Conservation (phyloP, 805 yeast genomes). For the Candida ficus region DNA sequence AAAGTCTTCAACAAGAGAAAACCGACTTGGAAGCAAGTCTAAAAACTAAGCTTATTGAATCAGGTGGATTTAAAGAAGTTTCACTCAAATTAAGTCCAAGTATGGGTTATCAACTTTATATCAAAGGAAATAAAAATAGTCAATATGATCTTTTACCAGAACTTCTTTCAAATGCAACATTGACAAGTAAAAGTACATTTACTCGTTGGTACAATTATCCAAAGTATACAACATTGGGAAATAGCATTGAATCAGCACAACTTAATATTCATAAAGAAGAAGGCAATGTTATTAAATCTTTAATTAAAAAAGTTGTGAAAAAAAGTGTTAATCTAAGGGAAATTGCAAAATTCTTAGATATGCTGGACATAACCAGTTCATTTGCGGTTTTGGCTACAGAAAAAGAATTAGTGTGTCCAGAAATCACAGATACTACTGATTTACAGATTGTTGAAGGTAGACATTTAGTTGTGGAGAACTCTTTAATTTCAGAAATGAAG, state of each 20-base stretch:
- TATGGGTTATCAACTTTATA: constrained; percentile 43
- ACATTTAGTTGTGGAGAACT: constrained; percentile 83
- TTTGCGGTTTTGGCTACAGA: constrained; percentile 73
- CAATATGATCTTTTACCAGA: constrained; percentile 6
- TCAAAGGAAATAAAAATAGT: constrained; percentile 27
- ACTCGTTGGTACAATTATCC: constrained; percentile 40
- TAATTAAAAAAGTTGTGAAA: constrained; percentile 43
- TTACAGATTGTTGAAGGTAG: constrained; percentile 62
- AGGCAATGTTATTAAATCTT: constrained; percentile 39
- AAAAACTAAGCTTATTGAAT: constrained; percentile 13
- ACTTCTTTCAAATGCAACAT: constrained; percentile 19
- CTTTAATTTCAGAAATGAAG: constrained; percentile 32
- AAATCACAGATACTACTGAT: constrained; percentile 40
- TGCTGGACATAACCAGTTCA: constrained; percentile 66
- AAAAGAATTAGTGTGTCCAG: constrained; percentile 61
- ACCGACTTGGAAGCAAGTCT: not conserved
- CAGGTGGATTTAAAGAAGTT: constrained; percentile 27
- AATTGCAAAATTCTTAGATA: constrained; percentile 50
- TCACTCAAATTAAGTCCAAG: constrained; percentile 36
- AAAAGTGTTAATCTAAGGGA: constrained; percentile 43
- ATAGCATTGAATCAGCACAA: constrained; percentile 38
- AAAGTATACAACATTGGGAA: constrained; percentile 52
- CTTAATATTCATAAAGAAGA: constrained; percentile 53
- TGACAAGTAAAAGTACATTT: constrained; percentile 34
- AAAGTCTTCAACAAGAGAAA: constrained; percentile 11